phyloP scores from a whole-genome alignment of 1,139 yeast genomes.

The Pichia sp. region DNA sequence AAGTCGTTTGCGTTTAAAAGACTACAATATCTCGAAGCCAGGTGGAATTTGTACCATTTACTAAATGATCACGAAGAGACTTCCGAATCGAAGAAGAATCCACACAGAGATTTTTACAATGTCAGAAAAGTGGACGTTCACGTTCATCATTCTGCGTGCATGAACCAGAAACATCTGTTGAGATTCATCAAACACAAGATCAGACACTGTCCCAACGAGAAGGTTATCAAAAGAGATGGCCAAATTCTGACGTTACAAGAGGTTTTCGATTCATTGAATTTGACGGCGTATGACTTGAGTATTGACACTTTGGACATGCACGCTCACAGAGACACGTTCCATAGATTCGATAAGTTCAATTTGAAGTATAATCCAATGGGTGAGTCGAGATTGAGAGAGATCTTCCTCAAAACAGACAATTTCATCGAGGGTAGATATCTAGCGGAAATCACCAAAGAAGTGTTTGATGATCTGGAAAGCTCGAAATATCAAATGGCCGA shows the following conservation, averaged over 20 bases:
- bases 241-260: slow-evolving; percentile 76
- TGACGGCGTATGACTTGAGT: slow-evolving; percentile 89
- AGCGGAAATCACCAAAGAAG: slow-evolving; percentile 92
- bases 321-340: slow-evolving; percentile 97
- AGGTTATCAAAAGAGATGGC: slow-evolving; percentile 91
- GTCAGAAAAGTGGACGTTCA: slow-evolving; percentile 98
- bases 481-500: slow-evolving; percentile 97
- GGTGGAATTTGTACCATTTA: slow-evolving; percentile 86
- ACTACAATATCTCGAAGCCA: slow-evolving; percentile 88
- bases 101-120: slow-evolving; percentile 96
- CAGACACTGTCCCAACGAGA: slow-evolving; percentile 73
- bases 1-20: slow-evolving; percentile 94
- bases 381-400: slow-evolving; percentile 92
- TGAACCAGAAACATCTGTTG: slow-evolving; percentile 94
- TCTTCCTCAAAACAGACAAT: slow-evolving; percentile 91
- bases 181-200: slow-evolving; percentile 91
- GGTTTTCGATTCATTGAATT: slow-evolving; percentile 82
- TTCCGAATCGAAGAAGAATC: slow-evolving; percentile 73
- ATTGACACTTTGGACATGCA: slow-evolving; percentile 99
- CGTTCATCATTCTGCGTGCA: slow-evolving; percentile 97
- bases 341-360: slow-evolving; percentile 95
- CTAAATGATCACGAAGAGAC: slow-evolving; percentile 91
- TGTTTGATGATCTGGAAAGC: slow-evolving; percentile 84
- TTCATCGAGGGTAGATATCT: slow-evolving; percentile 80
- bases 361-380: slow-evolving; percentile 97